Conservation (phyloP, 352 stramenopile genomes). For the Aphanomyces astaci region DNA sequence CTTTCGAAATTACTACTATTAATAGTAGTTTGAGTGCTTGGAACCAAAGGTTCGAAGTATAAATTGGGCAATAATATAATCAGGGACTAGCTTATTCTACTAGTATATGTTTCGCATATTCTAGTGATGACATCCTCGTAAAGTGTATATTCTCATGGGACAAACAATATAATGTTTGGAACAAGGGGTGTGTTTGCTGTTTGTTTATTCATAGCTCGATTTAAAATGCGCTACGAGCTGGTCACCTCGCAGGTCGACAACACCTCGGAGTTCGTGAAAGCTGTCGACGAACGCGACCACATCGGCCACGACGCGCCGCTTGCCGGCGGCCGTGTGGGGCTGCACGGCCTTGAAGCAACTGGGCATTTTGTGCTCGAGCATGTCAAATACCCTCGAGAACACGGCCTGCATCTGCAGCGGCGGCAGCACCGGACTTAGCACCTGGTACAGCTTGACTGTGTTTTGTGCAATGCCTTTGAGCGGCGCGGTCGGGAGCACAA, state of each 20-base stretch:
- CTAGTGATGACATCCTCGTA: too few species aligned
- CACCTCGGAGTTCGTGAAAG: constrained; percentile 58
- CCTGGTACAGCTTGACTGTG: constrained; percentile 92
- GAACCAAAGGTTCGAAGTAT: too few species aligned
- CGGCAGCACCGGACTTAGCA: constrained; percentile 89
- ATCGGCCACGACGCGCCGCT: constrained; percentile 64
- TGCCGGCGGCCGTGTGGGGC: constrained; percentile 61
- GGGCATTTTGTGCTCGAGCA: constrained; percentile 83
- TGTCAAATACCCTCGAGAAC: constrained; percentile 86
- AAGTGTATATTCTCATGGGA: too few species aligned
- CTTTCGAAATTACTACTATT: too few species aligned
- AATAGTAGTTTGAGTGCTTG: too few species aligned
- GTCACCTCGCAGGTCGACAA: constrained; percentile 19
- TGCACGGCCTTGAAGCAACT: constrained; percentile 83
- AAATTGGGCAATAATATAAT: too few species aligned
- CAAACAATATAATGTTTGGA: too few species aligned
- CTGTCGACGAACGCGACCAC: constrained; percentile 62
- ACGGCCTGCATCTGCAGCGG: constrained; percentile 93
- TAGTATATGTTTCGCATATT: too few species aligned
- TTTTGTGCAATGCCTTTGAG: constrained; percentile 92
- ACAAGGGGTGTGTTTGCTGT: too few species aligned
- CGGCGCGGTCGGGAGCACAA: constrained; percentile 60
- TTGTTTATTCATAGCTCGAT: not conserved
- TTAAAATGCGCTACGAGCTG: not conserved
- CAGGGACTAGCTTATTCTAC: too few species aligned